Percentiles rank a stretch among this genome's conserved stretches.
Conservation (phyloP, 2,329 filamentous ascomycete species). For the Colletotrichum phormii region DNA sequence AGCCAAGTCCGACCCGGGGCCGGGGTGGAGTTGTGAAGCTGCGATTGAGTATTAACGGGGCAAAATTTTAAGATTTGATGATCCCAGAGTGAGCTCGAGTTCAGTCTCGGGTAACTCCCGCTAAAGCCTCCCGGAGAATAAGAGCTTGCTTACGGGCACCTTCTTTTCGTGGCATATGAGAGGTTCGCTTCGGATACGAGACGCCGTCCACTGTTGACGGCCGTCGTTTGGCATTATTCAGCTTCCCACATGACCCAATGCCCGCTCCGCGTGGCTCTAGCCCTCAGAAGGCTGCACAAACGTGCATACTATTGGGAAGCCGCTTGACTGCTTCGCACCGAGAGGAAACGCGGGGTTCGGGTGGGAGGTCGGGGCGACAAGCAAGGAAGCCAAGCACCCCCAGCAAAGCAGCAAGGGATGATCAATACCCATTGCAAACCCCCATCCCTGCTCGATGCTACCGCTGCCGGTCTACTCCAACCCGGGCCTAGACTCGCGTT, state of each 20-base stretch:
- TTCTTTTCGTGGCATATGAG: background rate
- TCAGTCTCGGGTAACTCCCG: constrained; percentile 5
- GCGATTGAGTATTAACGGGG: background rate
- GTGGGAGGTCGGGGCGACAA: background rate
- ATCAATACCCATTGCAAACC: constrained; percentile 15
- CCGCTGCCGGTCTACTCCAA: constrained; percentile 8
- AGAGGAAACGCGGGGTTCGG: constrained; percentile 31
- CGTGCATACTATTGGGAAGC: constrained; percentile 6
- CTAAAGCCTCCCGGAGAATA: background rate
- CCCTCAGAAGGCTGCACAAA: background rate
- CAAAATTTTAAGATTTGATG: constrained; percentile 4
- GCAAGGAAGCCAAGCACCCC: background rate
- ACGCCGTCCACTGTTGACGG: background rate
- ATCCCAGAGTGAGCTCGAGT: background rate
- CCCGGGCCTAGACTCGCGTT: constrained; percentile 11
- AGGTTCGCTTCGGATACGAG: constrained; percentile 2
- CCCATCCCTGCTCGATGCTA: background rate
- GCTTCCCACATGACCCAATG: background rate
- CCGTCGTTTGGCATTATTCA: background rate
- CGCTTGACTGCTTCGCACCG: background rate
- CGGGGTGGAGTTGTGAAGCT: constrained; percentile 18
- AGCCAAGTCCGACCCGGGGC: constrained; percentile 26
- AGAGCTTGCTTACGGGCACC: background rate
- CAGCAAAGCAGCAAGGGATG: background rate
- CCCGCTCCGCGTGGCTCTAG: background rate